Conservation (phyloP, 176 grass and related monocot species). For the Eremochloa ophiuroides region DNA sequence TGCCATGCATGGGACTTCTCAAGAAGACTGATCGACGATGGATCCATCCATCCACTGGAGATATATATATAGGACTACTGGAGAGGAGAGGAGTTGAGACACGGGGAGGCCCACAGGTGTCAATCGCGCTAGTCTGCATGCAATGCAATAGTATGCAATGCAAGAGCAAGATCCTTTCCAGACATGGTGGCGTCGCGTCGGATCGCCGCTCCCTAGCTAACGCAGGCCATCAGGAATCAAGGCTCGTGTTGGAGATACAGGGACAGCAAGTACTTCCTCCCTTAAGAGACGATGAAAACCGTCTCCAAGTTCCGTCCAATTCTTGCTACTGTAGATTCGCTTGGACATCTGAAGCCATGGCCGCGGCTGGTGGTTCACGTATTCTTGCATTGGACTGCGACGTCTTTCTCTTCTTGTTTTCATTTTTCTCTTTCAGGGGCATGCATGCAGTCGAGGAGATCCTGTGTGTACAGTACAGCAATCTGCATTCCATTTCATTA, state of each 20-base stretch:
- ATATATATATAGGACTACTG: no score
- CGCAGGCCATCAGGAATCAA: not conserved
- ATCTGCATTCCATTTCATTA: not conserved
- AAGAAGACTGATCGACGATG: not conserved
- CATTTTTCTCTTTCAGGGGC: not conserved
- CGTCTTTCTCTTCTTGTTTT: not conserved
- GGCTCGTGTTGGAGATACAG: not conserved
- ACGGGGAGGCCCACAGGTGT: not conserved
- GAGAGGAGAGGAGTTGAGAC: not conserved
- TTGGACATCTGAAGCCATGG: not conserved
- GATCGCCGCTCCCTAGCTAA: constrained; percentile 9
- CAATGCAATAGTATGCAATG: no score
- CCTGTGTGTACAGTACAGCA: not conserved
- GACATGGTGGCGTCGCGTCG: not conserved
- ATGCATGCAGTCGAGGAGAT: not conserved
- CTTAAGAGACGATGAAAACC: not conserved
- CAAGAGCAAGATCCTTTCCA: not conserved
- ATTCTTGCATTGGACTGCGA: not conserved
- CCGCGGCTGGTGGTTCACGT: not conserved
- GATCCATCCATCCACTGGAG: not conserved
- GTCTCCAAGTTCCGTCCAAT: no score
- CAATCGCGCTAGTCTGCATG: not conserved
- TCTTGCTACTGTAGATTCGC: not conserved
- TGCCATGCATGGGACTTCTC: not conserved
- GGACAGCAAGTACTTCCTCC: not conserved